Evolutionary conservation across 108 stramenopile species (phyloP), one percentile per base, ranked within the genome.

Genomic region (Nitzschia sp.): DNA sequence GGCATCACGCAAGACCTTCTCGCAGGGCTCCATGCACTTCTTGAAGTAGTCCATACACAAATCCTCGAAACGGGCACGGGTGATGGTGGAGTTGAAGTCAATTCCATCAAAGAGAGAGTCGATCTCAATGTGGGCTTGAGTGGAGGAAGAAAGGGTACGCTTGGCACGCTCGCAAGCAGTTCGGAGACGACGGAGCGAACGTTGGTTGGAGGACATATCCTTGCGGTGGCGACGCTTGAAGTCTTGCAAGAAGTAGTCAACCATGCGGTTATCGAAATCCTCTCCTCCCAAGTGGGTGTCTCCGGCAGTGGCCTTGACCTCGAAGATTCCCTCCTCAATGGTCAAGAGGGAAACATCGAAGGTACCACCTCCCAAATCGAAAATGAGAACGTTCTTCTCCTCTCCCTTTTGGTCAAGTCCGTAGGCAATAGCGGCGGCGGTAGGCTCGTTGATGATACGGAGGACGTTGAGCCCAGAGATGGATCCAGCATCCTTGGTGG

Each of bases 361-460:
- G 69, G 98, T 99, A 67, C 98, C 97, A 39, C 98, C 98, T 41
- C 98, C 98, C 42, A 99, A 83, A 69, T 99, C 98, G 85, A 97
- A 99, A 81, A 99, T 97, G 73, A 99, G 93, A 20, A 99, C 98
- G 72, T 97, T 97, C 79, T 91, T 90, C 83, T 99, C 98, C 50
- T 89, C 93, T 50, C 93, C 95, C 86, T 94, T 98, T 90, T 94
- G 92, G 86, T 95, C 92, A 37, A 95, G 69, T 64, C 80, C 76
- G 82, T 97, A 99, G 64, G 98, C 98, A 78, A 99, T 99, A 60
- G 98, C 98, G 37, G 98, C 98, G 51, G 98, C 98, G 57, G 98
- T 99, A 53, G 98, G 98, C 84, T 99, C 98, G 87, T 99, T 99
- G 85, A 99, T 99, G 81, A 99, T 99, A 78, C 98, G 98, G 75